A percentile compares a stretch with the other conserved stretches of the same genome.
phyloP scores from a whole-genome alignment of 345 rosid genomes.

The Eucalyptus grandis region DNA sequence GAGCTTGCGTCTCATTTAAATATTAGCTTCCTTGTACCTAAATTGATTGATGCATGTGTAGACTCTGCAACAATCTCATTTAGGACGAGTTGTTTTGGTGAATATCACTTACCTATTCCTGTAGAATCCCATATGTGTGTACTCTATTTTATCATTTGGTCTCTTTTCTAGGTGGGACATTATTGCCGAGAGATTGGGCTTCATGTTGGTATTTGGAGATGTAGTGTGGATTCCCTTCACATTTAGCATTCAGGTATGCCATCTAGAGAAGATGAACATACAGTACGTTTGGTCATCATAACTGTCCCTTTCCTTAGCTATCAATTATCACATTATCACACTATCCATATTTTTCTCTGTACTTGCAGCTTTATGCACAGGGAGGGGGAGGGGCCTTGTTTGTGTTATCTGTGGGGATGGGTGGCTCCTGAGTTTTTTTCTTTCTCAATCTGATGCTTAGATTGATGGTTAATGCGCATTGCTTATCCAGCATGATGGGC shows the following conservation, averaged over 20 bases:
- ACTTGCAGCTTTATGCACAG: background rate
- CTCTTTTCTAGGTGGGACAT: constrained; percentile 68
- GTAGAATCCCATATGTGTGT: background rate
- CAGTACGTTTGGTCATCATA: background rate
- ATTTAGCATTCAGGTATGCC: constrained; percentile 80
- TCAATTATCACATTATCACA: background rate
- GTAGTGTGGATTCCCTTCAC: constrained; percentile 93
- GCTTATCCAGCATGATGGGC: background rate
- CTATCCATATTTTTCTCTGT: background rate
- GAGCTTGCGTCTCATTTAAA: background rate
- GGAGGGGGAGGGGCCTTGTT: background rate
- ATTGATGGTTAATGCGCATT: background rate
- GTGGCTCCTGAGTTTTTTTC: background rate
- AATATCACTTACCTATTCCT: background rate
- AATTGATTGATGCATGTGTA: background rate
- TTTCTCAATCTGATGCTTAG: background rate
- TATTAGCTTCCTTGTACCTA: background rate
- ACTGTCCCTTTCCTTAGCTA: background rate
- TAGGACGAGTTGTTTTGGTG: background rate
- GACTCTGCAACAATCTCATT: background rate
- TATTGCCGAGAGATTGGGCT: constrained; percentile 91
- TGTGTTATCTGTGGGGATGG: background rate
- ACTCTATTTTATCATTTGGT: background rate
- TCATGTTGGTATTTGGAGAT: constrained; percentile 97
- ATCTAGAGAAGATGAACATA: background rate